These are phyloP conservation scores for Aegilops umbellulata DNA, from an alignment of 176 grass and related monocot genomes.

Conservation along the genomic window DNA sequence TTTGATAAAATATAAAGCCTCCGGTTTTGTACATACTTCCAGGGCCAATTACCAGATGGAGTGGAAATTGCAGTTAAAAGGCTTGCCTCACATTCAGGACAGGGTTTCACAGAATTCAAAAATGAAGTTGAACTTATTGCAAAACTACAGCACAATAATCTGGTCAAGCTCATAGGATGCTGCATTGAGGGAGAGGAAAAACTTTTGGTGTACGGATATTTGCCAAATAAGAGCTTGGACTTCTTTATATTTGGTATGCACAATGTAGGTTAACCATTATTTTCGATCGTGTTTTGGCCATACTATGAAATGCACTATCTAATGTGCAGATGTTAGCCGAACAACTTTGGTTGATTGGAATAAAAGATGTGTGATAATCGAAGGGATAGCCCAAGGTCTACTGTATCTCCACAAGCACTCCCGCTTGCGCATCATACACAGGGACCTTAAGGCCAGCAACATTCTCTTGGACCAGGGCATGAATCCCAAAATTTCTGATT, in stretches of 20 bases:
- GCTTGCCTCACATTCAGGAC: conserved; percentile 14
- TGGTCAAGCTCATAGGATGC: conserved; percentile 5
- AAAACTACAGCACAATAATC: conserved; percentile 28
- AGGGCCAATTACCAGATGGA: conserved; percentile 22
- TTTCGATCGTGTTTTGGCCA: not conserved
- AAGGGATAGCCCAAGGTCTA: conserved; percentile 40
- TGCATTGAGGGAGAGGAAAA: conserved; percentile 27
- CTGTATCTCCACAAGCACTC: conserved; percentile 42
- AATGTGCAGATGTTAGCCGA: conserved; percentile 8
- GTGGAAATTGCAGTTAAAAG: conserved; percentile 28
- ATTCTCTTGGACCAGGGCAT: conserved; percentile 39
- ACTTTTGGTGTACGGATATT: conserved; percentile 28
- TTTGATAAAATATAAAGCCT: not conserved
- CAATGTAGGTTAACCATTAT: not conserved
- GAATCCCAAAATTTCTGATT: conserved; percentile 49
- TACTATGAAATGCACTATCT: not conserved
- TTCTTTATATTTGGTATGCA: conserved; percentile 37
- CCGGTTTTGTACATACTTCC: not conserved
- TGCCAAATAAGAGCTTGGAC: conserved; percentile 27
- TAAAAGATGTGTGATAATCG: conserved; percentile 10
- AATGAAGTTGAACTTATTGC: conserved; percentile 38
- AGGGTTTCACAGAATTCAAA: conserved; percentile 25
- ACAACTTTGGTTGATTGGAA: conserved; percentile 19
- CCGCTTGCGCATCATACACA: conserved; percentile 9
- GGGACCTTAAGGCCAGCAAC: conserved; percentile 38